Conservation (phyloP, 768 basidiomycete genomes). For the Suillus subaureus region DNA sequence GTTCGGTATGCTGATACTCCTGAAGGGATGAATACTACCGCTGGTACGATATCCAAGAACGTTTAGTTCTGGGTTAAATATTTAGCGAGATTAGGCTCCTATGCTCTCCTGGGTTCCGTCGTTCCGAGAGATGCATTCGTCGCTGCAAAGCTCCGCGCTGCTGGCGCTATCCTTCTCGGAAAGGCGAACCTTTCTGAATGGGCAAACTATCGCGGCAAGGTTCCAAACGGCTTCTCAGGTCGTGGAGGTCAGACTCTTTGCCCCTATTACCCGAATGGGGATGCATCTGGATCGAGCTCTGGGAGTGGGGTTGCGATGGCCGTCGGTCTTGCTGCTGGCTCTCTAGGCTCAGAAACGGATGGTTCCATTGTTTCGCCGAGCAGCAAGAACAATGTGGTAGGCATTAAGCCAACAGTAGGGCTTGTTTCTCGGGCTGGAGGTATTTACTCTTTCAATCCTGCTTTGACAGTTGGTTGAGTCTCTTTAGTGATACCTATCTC, state of each 20-base stretch:
- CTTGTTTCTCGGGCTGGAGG: conserved; percentile 63
- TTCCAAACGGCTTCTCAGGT: conserved; percentile 47
- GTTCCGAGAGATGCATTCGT: conserved; percentile 37
- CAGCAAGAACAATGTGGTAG: conserved; percentile 44
- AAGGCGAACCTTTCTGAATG: conserved; percentile 50
- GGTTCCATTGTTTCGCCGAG: conserved; percentile 51
- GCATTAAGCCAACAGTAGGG: conserved; percentile 59
- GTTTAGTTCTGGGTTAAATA: background rate
- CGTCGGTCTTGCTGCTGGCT: conserved; percentile 44
- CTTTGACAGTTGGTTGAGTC: background rate
- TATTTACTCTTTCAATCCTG: conserved; percentile 17
- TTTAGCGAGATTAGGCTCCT: conserved; percentile 29
- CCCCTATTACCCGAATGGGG: conserved; percentile 43
- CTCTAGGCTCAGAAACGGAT: conserved; percentile 50
- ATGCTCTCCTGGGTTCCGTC: conserved; percentile 37
- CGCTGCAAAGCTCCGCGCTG: conserved; percentile 30
- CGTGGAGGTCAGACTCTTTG: conserved; percentile 47
- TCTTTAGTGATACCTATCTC: conserved; percentile 57
- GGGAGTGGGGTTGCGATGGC: conserved; percentile 45
- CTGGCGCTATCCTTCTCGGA: conserved; percentile 41
- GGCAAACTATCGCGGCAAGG: conserved; percentile 42
- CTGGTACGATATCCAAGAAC: conserved; percentile 23
- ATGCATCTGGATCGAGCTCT: conserved; percentile 45
- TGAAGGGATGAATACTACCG: conserved; percentile 42
- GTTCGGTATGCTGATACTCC: conserved; percentile 6